phyloP scores from a whole-genome alignment of 2,329 filamentous ascomycete species.

The Aspergillus aculeatus region DNA sequence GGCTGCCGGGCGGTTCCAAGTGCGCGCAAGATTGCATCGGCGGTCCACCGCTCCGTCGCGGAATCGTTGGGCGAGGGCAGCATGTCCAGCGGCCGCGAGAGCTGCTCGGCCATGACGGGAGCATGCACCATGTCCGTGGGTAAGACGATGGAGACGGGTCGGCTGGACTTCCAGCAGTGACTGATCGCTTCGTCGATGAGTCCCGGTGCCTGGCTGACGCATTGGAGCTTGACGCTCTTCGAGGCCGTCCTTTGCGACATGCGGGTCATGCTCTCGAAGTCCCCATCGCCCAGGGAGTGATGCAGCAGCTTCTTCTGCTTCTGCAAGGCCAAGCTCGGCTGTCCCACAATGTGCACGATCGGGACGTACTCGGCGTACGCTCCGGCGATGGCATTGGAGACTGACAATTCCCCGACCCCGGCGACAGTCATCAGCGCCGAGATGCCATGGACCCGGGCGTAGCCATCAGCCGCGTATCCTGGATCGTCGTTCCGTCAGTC shows the following conservation, averaged over 20 bases:
- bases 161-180: not conserved
- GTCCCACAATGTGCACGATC: slow-evolving; percentile 61
- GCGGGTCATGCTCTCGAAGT: slow-evolving; percentile 12
- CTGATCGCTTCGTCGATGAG: slow-evolving; percentile 48
- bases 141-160: not conserved
- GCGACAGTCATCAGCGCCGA: slow-evolving; percentile 28
- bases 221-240: slow-evolving; percentile 45
- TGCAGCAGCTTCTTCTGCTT: slow-evolving; percentile 52
- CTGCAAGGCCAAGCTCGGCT: slow-evolving; percentile 47
- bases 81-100: not conserved
- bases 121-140: not conserved
- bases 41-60: not conserved
- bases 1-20: not conserved
- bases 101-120: not conserved
- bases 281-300: slow-evolving; percentile 57
- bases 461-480: slow-evolving; percentile 40
- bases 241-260: slow-evolving; percentile 24
- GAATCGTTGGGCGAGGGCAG: not conserved
- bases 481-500: not conserved
- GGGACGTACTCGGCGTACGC: slow-evolving; percentile 71
- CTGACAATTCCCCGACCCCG: slow-evolving; percentile 66
- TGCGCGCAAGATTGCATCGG: not conserved
- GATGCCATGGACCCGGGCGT: slow-evolving; percentile 30
- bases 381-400: slow-evolving; percentile 71
- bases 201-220: slow-evolving; percentile 34